Evolutionary conservation across 768 basidiomycete species (phyloP), one percentile per base, ranked within the genome.

Genomic region (Cubamyces lactineus): DNA sequence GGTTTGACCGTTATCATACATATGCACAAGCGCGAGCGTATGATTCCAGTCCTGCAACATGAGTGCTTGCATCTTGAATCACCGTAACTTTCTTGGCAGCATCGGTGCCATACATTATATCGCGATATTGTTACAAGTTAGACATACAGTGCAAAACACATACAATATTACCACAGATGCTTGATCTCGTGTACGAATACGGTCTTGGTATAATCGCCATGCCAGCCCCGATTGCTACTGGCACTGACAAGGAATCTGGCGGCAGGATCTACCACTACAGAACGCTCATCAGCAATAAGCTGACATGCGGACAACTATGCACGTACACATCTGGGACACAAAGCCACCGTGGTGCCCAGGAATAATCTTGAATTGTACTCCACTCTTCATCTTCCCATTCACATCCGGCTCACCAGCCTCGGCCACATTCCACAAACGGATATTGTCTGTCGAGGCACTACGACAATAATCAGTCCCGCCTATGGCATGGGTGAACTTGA

Each of bases 321-420:
- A 85, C 93, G 71, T 77, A 98, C 96, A 76, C 85, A 98, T 91
- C 70, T 94, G 88, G 2, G 94, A 96, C 3, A 98, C 85, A 69
- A 89, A 90, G 9, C 96, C 96, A 40, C 96, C 95, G 75, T 97
- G 93, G 77, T 97, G 96, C 0, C 96, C 96, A 12, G 94, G 89
- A 40, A 98, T 91, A 62, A 98, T 95, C 78, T 94, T 95, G 81
- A 96, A 98, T 57, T 88, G 92, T 17, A 89, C 87, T 8, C 88
- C 86, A 58, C 87, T 84, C 73, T 81, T 86, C 61, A 78, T 76
- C 71, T 82, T 86, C 57, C 85, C 84, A 51, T 73, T 81, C 17
- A 80, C 79, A 65, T 94, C 92, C 13, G 78, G 73, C 69, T 90
- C 88, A 40, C 82, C 84, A 26, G 86, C 86, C 59, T 94, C 91